These are phyloP conservation scores for Fraxinus platypoda DNA, from an alignment of 305 asterid genomes.

Conservation along the genomic window DNA sequence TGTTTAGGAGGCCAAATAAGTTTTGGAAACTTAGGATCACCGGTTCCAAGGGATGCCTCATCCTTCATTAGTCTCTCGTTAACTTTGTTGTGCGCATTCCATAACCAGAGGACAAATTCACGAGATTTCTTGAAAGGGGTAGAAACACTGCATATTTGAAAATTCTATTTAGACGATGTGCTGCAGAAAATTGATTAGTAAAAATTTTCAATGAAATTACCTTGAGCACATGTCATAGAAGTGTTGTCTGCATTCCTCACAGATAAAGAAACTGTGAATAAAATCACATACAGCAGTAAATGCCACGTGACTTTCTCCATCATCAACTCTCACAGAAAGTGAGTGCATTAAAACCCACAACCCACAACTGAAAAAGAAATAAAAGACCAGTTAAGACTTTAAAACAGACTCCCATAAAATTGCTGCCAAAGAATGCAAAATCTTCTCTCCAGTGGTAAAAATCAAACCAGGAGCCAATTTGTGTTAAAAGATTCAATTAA, in stretches of 20 bases:
- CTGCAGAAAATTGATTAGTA: conserved; percentile 12
- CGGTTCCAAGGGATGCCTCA: conserved; percentile 58
- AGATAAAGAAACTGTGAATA: conserved; percentile 64
- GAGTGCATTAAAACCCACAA: conserved; percentile 85
- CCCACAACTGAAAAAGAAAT: conserved; percentile 64
- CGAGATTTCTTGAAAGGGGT: conserved; percentile 62
- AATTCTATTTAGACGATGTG: conserved; percentile 8
- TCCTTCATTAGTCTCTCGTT: conserved; percentile 68
- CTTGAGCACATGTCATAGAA: conserved; percentile 75
- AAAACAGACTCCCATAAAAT: not conserved
- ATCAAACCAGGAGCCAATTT: not conserved
- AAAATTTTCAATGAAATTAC: conserved; percentile 31
- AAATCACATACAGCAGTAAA: conserved; percentile 68
- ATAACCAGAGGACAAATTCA: conserved; percentile 71
- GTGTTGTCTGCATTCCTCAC: conserved; percentile 87
- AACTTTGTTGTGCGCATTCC: conserved; percentile 80
- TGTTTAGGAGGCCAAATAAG: conserved; percentile 66
- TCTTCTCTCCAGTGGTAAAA: not conserved
- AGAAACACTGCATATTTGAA: conserved; percentile 52
- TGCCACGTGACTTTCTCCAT: conserved; percentile 73
- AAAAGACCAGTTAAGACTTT: conserved; percentile 18
- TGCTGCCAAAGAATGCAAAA: not conserved
- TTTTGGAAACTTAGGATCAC: conserved; percentile 75
- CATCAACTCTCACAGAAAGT: conserved; percentile 71
- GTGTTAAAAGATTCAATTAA: not conserved